Evolutionary conservation across 2,329 filamentous ascomycete genomes (phyloP).

Genomic region (Westerdykella ornata): DNA sequence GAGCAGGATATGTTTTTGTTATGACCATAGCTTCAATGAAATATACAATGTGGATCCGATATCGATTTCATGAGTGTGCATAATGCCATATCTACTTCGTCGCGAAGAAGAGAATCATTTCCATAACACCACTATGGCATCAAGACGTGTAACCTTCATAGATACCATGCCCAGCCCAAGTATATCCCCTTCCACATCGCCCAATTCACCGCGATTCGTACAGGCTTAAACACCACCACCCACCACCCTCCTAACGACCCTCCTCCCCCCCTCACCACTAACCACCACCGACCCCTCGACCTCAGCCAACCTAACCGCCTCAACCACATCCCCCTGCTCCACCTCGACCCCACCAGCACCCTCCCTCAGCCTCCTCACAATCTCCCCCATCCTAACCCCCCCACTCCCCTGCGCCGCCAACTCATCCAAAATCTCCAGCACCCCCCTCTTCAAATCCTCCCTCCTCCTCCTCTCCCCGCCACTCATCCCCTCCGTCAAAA

Average conservation of each 20-base stretch:
- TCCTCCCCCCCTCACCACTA: slow-evolving; percentile 75
- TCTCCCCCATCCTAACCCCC: slow-evolving; percentile 70
- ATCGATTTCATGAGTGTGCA: too few species aligned
- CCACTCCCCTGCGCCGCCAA: slow-evolving; percentile 49
- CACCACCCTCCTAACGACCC: slow-evolving; percentile 66
- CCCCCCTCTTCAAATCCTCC: slow-evolving; percentile 75
- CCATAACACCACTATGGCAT: too few species aligned
- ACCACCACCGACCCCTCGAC: slow-evolving; percentile 77
- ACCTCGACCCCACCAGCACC: slow-evolving; percentile 52
- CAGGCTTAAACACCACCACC: slow-evolving; percentile 8
- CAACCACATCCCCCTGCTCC: slow-evolving; percentile 73
- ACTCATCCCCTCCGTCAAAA: slow-evolving; percentile 90
- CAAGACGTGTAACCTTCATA: too few species aligned
- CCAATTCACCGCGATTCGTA: too few species aligned
- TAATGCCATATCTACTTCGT: too few species aligned
- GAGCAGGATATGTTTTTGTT: too few species aligned
- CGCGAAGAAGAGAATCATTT: too few species aligned
- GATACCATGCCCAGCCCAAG: too few species aligned
- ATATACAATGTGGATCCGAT: too few species aligned
- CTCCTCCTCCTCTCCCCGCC: slow-evolving; percentile 76
- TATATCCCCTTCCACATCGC: too few species aligned
- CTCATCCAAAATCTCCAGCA: slow-evolving; percentile 72
- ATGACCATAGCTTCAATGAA: too few species aligned
- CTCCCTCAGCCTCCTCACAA: slow-evolving; percentile 65
- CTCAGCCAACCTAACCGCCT: slow-evolving; percentile 73